Conservation (phyloP, 1,139 yeast genomes). For the Schwanniomyces etchellsii region DNA sequence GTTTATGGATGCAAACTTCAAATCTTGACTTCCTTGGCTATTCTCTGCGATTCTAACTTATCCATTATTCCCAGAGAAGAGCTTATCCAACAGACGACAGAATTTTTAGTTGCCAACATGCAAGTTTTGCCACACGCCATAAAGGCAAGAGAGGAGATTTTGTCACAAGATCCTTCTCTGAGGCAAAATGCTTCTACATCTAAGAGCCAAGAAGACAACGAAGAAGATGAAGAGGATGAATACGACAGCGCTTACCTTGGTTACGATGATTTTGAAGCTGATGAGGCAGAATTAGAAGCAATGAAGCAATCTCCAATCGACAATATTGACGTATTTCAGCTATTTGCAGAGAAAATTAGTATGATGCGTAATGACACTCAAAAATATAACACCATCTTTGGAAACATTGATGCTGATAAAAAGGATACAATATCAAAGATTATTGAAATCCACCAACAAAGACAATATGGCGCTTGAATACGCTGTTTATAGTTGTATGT, state of each 20-base stretch:
- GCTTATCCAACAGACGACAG: conserved; percentile 34
- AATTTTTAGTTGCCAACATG: conserved; percentile 35
- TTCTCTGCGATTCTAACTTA: conserved; percentile 25
- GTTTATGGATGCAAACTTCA: conserved; percentile 55
- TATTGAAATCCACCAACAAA: conserved; percentile 18
- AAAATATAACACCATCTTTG: conserved; percentile 33
- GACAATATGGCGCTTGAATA: conserved; percentile 3
- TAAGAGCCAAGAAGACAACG: conserved; percentile 21
- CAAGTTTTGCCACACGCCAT: conserved; percentile 46
- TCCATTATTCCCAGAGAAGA: conserved; percentile 27
- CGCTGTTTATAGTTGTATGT: conserved; percentile 1
- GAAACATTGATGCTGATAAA: conserved; percentile 31
- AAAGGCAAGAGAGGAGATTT: conserved; percentile 37
- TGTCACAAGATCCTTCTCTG: conserved; percentile 29
- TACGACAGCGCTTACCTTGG: conserved; percentile 22
- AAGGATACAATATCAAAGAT: conserved; percentile 27
- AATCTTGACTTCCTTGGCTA: conserved; percentile 35
- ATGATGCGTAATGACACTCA: conserved; percentile 25
- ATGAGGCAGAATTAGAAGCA: conserved; percentile 51
- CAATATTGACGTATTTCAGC: conserved; percentile 39
- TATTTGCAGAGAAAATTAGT: conserved; percentile 28
- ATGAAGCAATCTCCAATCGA: conserved; percentile 50
- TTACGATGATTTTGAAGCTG: conserved; percentile 41
- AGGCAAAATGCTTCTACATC: conserved; percentile 19
- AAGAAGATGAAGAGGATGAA: conserved; percentile 12